Evolutionary conservation across 768 basidiomycete species (phyloP), one percentile per base, ranked within the genome.

Genomic region (Kwoniella bestiolae): DNA sequence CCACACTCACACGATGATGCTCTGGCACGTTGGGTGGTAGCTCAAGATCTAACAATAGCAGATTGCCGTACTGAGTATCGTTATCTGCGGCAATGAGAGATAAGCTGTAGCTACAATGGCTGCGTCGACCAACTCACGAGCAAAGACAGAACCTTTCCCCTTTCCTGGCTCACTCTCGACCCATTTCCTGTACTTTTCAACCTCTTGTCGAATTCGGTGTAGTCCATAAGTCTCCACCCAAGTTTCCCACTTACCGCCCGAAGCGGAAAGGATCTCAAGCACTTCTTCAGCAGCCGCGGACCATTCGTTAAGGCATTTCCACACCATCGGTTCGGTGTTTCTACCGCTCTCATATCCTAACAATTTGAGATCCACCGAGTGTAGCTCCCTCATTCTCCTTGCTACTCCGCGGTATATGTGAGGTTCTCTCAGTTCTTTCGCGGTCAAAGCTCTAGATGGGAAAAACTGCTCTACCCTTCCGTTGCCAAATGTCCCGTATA

Each of bases 381-480:
- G 96, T 32, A 99, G 85, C 80, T 98, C 94, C 23, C 92, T 88
- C 95, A 98, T 98, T 34, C 95, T 86, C 23, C 89, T 86, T n/a
- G 88, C 94, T 71, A 98, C 92, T 86, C 90, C 92, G 29, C 88
- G 84, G 77, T 91, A 93, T 60, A 89, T 87, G 65, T 83, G 80
- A 16, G 87, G 86, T 71, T 92, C 87, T 52, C 92, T 86, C 67
- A 99, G 84, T 76, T 96, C 92, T 45, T 85, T 80, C 12, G 91
- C 84, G 0, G 87, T 89, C 50, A 98, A 84, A 2, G 93, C 89
- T 34, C 87, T 85, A 16, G 92, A 92, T 66, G 94, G 87, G 79
- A 97, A 97, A 82, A 91, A 96, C 81, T 99, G 90, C 82, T 98
- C 96, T 49, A 98, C 83, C 25, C 96, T 89, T 35, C 96, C 96